Evolutionary conservation across 208 protist species (phyloP).

Genomic region (Wallacemonas sp.): DNA sequence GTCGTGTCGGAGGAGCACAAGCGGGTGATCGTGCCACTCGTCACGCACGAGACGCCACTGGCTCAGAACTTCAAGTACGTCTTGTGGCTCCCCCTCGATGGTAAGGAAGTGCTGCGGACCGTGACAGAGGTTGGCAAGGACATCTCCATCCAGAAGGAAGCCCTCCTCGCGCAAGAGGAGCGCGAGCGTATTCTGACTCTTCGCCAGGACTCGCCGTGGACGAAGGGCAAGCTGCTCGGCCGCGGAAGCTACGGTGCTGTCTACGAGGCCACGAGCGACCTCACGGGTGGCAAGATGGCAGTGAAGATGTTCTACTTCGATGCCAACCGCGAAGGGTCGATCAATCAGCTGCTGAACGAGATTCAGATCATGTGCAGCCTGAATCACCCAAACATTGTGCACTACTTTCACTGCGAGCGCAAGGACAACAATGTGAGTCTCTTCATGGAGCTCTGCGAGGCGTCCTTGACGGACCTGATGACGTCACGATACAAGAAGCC

Average conservation of each 20-base stretch:
- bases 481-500: constrained; percentile 52
- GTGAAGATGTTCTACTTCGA: constrained; percentile 93
- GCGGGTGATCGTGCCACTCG: constrained; percentile 77
- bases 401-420: constrained; percentile 92
- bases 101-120: constrained; percentile 64
- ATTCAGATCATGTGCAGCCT: constrained; percentile 92
- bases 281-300: constrained; percentile 92
- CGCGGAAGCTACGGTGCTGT: constrained; percentile 86
- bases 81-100: constrained; percentile 75
- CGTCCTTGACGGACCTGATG: constrained; percentile 84
- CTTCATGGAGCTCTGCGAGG: constrained; percentile 93
- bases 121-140: constrained; percentile 80
- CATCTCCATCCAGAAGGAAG: constrained; percentile 84
- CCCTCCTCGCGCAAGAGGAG: constrained; percentile 74
- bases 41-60: constrained; percentile 39
- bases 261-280: constrained; percentile 89
- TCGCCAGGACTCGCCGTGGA: constrained; percentile 90
- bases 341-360: constrained; percentile 85
- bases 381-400: constrained; percentile 92
- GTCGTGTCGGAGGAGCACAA: constrained; percentile 59
- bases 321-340: constrained; percentile 65
- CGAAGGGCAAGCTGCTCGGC: constrained; percentile 85
- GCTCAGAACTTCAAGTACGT: constrained; percentile 62
- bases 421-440: constrained; percentile 86
- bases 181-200: constrained; percentile 88